Conservation (phyloP, 2,329 filamentous ascomycete genomes). For the Penicillium sp. region DNA sequence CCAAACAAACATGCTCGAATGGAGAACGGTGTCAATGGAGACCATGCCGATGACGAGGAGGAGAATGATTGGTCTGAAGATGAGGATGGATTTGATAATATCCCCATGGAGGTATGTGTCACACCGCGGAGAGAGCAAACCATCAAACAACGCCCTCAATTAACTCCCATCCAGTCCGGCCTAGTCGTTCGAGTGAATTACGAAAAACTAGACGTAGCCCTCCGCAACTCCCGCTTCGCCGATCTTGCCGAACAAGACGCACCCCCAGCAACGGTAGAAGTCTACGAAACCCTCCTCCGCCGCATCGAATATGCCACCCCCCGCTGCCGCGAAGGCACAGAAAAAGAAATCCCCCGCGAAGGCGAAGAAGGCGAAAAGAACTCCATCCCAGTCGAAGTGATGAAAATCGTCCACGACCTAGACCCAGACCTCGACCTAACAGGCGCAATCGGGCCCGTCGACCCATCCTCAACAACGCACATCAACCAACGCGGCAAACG, state of each 20-base stretch:
- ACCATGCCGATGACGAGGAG: conserved; percentile 31
- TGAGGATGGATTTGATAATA: conserved; percentile 37
- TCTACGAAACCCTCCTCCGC: conserved; percentile 76
- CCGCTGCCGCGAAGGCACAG: conserved; percentile 60
- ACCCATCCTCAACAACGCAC: conserved; percentile 24
- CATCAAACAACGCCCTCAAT: conserved; percentile 10
- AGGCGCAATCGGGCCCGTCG: conserved; percentile 39
- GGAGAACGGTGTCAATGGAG: conserved; percentile 32
- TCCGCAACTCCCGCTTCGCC: conserved; percentile 78
- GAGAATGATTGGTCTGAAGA: conserved; percentile 44
- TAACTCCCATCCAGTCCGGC: conserved; percentile 60
- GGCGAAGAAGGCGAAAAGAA: conserved; percentile 47
- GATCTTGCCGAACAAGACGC: conserved; percentile 72
- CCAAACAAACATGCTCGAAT: conserved; percentile 20
- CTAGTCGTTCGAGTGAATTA: conserved; percentile 80
- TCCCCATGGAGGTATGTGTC: conserved; percentile 44
- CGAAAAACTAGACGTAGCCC: conserved; percentile 78
- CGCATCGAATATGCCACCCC: conserved; percentile 70
- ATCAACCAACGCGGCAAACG: conserved; percentile 37
- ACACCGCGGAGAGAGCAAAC: too few relatives aligned
- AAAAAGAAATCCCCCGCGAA: conserved; percentile 42
- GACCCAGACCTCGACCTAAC: conserved; percentile 43
- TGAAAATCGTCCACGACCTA: conserved; percentile 41
- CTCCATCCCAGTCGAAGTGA: conserved; percentile 40
- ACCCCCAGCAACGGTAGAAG: conserved; percentile 72